Evolutionary conservation across 192 early-diverging fungal genomes (phyloP), one percentile per base, ranked within the genome.

Genomic region (Coemansia sp.): DNA sequence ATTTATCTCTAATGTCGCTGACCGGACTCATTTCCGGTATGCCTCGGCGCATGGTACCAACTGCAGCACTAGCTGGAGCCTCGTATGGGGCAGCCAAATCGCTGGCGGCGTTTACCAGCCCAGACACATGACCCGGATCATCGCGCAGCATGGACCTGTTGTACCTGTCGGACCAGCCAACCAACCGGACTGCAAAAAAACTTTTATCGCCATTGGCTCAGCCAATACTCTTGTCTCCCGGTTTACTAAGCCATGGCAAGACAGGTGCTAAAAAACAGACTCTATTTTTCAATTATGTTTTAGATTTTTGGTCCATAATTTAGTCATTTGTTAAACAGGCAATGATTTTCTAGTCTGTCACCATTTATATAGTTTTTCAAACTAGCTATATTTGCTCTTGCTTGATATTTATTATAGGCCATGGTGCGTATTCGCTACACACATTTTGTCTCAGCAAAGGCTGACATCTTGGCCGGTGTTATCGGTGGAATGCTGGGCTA

Each of bases 201-300:
- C 76, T 3, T 50, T 88, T 6, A 71, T 95, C 5, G 88, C 93
- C n/a, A 80, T 86, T 3, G 87, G 87, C 4, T 86, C 93, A 25
- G 23, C 23, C 23, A 25, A 2, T 14, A 14, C 38, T 8, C 14
- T 25, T 25, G 23, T 25, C 23, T 25, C 23, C 23, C 3, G 23
- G 23, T 25, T 25, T 3, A 25, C 23, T 3, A 25, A 25, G 2
- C 1, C 23, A 25, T 25, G 23, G 23, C 23, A 25, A 25, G 23
- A 25, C 23, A 4, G 38, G 4, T 8, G 14, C 4, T 40, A n/a
- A 25, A 25, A 1, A 25, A 25, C 23, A 3, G 23, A 25, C 23
- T 25, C 1, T 25, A 25, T 25, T 25, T 25, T 25, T 25, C 23
- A n/a, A n/a, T n/a, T n/a, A n/a, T n/a, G n/a, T 26, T 26, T 26